Percentiles rank a stretch among this genome's conserved stretches.
Conservation (phyloP, 768 basidiomycete species). For the Boletus subparvulus region DNA sequence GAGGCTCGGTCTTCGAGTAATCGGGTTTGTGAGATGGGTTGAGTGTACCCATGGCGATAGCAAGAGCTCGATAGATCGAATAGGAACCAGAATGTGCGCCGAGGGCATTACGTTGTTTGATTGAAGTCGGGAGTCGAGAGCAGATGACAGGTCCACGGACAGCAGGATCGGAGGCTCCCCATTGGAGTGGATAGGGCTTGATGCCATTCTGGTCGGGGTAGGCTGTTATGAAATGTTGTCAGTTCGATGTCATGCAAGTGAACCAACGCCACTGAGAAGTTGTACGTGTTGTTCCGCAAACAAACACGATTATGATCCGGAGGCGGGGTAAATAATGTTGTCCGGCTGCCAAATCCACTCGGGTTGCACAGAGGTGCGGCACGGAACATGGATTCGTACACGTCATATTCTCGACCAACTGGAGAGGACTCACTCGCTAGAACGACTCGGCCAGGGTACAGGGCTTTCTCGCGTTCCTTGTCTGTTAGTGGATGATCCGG, state of each 20-base stretch:
- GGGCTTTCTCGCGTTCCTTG: constrained; percentile 66
- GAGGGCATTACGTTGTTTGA: constrained; percentile 90
- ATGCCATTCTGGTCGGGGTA: constrained; percentile 96
- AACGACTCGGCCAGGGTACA: constrained; percentile 83
- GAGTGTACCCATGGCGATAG: constrained; percentile 87
- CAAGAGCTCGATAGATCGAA: constrained; percentile 90
- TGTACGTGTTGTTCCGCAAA: constrained; percentile 10
- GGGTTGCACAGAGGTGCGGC: background rate
- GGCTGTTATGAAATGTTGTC: constrained; percentile 36
- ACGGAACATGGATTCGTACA: background rate
- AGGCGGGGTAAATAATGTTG: constrained; percentile 4
- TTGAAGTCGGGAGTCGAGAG: constrained; percentile 76
- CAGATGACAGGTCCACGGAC: constrained; percentile 86
- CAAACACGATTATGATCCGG: constrained; percentile 9
- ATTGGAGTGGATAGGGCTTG: constrained; percentile 70
- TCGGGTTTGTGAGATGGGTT: constrained; percentile 79
- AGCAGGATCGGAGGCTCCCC: constrained; percentile 70
- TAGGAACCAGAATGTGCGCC: constrained; percentile 94
- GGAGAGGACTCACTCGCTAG: constrained; percentile 66
- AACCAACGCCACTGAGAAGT: background rate
- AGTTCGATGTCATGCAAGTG: constrained; percentile 7
- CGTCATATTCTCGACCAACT: background rate
- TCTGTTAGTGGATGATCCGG: constrained; percentile 37
- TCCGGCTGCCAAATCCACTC: background rate
- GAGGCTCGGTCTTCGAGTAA: constrained; percentile 81